These are phyloP conservation scores for Sporothrix euskadiensis DNA, from an alignment of 2,329 filamentous ascomycete genomes.

Conservation along the genomic window DNA sequence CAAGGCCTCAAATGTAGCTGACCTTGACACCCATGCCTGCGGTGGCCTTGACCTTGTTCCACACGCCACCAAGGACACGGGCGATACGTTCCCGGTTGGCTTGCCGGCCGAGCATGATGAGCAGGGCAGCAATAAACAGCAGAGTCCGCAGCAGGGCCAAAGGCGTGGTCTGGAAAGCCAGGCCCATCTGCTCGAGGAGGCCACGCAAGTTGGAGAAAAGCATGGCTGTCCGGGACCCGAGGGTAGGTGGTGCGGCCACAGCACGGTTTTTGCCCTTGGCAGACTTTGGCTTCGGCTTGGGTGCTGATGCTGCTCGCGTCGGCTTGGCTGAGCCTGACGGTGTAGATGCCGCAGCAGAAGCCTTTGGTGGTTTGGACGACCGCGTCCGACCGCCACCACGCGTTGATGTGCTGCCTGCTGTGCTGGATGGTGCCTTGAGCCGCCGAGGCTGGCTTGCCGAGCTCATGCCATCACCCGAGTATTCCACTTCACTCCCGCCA, in stretches of 20 bases:
- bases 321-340: background rate
- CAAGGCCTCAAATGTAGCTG: constrained; percentile 73
- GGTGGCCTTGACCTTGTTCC: constrained; percentile 80
- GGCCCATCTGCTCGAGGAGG: constrained; percentile 53
- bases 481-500: constrained; percentile 11
- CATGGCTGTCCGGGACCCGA: constrained; percentile 53
- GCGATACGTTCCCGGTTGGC: constrained; percentile 74
- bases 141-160: constrained; percentile 62
- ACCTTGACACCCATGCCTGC: constrained; percentile 97
- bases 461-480: constrained; percentile 21
- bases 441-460: constrained; percentile 63
- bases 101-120: constrained; percentile 72
- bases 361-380: constrained; percentile 35
- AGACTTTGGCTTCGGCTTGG: constrained; percentile 16
- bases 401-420: constrained; percentile 39
- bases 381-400: constrained; percentile 39
- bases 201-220: constrained; percentile 55
- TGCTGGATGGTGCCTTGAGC: constrained; percentile 52
- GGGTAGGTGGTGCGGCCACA: constrained; percentile 35
- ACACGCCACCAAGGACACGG: constrained; percentile 66
- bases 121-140: constrained; percentile 75
- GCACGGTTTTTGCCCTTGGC: constrained; percentile 24
- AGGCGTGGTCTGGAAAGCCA: constrained; percentile 58
- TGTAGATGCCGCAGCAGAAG: background rate
- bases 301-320: background rate